These are phyloP conservation scores for Salix koriyanagi DNA, from an alignment of 345 rosid species.

Conservation along the genomic window DNA sequence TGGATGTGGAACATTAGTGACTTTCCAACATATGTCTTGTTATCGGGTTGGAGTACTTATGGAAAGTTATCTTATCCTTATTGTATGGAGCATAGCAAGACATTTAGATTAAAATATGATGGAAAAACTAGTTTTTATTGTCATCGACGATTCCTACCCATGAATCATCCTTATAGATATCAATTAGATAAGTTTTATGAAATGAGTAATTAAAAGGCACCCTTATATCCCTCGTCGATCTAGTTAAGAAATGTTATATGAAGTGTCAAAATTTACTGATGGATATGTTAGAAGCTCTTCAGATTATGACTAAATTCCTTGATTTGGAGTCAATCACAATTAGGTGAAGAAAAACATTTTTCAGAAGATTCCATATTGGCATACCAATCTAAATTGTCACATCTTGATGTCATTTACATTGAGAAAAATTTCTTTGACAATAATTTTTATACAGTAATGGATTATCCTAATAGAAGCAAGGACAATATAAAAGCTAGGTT, in stretches of 20 bases:
- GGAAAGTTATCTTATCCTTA: not conserved
- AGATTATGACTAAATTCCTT: too few relatives aligned
- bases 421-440: too few relatives aligned
- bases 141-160: not conserved
- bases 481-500: not conserved
- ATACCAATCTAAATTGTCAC: too few relatives aligned
- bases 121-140: not conserved
- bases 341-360: too few relatives aligned
- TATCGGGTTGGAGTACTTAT: not conserved
- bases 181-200: not conserved
- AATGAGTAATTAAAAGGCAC: not conserved
- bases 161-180: not conserved
- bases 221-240: not conserved
- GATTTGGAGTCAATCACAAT: too few relatives aligned
- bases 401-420: too few relatives aligned
- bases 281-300: too few relatives aligned
- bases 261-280: too few relatives aligned
- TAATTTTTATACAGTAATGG: too few relatives aligned
- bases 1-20: not conserved
- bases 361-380: too few relatives aligned
- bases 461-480: too few relatives aligned
- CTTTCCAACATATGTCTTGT: not conserved
- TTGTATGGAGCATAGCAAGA: not conserved
- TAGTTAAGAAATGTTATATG: too few relatives aligned
- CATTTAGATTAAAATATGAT: not conserved